Conservation (phyloP, 1,284 basidiomycete genomes). For the Boletus smithii region DNA sequence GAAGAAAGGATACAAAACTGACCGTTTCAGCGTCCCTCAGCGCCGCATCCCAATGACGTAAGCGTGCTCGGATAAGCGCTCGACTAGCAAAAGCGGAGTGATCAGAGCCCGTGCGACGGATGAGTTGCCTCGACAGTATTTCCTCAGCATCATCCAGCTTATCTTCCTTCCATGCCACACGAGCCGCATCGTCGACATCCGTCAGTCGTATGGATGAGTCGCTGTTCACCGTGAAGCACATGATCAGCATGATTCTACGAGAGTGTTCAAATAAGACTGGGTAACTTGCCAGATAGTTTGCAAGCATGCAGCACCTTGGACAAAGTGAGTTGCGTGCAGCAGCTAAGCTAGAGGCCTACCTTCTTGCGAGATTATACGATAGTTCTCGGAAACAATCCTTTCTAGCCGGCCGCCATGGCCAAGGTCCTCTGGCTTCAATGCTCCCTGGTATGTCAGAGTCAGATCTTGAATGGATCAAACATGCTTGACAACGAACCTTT, state of each 20-base stretch:
- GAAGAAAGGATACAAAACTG: background rate
- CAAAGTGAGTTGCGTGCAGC: background rate
- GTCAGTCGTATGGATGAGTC: slow-evolving; percentile 9
- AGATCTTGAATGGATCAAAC: background rate
- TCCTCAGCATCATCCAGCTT: slow-evolving; percentile 11
- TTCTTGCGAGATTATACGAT: slow-evolving; percentile 5
- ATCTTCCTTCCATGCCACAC: slow-evolving; percentile 9
- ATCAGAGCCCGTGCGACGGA: slow-evolving; percentile 1
- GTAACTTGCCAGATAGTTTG: slow-evolving; percentile 5
- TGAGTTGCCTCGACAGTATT: slow-evolving; percentile 7
- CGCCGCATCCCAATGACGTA: slow-evolving; percentile 6
- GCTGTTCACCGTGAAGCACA: background rate
- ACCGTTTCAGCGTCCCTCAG: slow-evolving; percentile 13
- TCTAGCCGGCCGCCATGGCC: slow-evolving; percentile 3
- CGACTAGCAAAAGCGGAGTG: slow-evolving; percentile 4
- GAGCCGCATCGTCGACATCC: slow-evolving; percentile 1
- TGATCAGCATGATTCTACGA: background rate
- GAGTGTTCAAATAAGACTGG: background rate
- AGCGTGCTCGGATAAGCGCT: slow-evolving; percentile 11
- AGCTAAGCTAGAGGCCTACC: background rate
- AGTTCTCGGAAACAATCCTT: slow-evolving; percentile 7
- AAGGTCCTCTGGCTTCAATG: slow-evolving; percentile 8
- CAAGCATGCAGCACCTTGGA: slow-evolving; percentile 5
- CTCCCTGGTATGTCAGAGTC: background rate
- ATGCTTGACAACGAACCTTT: slow-evolving; percentile 1